Conservation (phyloP, 169 alveolate species). For the Plasmodium berghei region DNA sequence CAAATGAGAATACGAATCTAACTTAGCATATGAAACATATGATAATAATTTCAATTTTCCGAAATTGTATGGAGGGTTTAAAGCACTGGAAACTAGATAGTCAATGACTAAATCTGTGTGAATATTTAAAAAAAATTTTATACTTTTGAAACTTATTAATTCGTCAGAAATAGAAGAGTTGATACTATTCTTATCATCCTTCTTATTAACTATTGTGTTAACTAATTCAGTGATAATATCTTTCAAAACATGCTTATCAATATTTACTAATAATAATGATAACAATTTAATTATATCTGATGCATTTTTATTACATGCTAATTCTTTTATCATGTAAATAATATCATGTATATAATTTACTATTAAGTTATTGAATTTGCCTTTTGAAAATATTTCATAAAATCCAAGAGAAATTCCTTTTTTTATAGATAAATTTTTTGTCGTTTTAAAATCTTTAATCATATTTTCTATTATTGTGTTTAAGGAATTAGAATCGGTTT, state of each 20-base stretch:
- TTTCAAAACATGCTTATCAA: constrained; percentile 17
- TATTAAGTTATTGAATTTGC: constrained; percentile 38
- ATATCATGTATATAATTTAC: constrained; percentile 45
- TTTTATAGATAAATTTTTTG: constrained; percentile 48
- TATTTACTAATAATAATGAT: constrained; percentile 45
- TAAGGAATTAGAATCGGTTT: constrained; percentile 45
- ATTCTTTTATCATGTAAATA: constrained; percentile 72
- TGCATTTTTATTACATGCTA: constrained; percentile 53
- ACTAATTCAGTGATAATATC: constrained; percentile 38
- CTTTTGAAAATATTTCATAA: constrained; percentile 72
- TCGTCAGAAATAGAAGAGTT: constrained; percentile 34
- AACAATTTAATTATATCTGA: constrained; percentile 40
- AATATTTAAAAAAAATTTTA: constrained; percentile 54
- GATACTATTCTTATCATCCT: not conserved
- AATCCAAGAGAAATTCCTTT: constrained; percentile 69
- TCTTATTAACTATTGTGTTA: constrained; percentile 4
- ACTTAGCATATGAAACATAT: constrained; percentile 58
- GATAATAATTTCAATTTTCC: constrained; percentile 56
- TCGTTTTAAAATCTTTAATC: constrained; percentile 59
- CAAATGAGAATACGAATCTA: not conserved
- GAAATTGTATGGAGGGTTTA: constrained; percentile 35
- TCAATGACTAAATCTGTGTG: constrained; percentile 67
- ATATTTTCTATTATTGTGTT: constrained; percentile 56
- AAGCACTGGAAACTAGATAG: constrained; percentile 25
- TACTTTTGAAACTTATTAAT: constrained; percentile 50